Conservation (phyloP, 163 green algal species). For the Dunaliella salina region DNA sequence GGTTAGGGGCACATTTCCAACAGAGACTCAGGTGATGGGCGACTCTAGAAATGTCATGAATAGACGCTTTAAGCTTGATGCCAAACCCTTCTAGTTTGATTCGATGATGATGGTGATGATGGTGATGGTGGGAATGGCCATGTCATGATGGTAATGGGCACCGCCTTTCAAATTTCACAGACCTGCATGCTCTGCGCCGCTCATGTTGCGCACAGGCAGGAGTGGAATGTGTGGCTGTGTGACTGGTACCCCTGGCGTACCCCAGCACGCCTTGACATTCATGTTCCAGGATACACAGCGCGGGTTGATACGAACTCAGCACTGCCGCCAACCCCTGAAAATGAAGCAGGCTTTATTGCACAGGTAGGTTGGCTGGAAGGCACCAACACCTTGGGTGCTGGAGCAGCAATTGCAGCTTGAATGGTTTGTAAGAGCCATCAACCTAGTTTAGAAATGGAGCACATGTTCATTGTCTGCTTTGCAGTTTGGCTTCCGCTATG, state of each 20-base stretch:
- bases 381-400: not conserved
- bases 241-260: slow-evolving; percentile 36
- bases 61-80: too few relatives aligned
- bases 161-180: too few relatives aligned
- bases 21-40: too few relatives aligned
- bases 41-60: too few relatives aligned
- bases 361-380: slow-evolving; percentile 13
- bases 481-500: slow-evolving; percentile 39
- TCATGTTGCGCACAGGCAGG: not conserved
- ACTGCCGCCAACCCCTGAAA: not conserved
- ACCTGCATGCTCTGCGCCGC: too few relatives aligned
- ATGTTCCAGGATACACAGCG: slow-evolving; percentile 35
- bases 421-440: not conserved
- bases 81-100: too few relatives aligned
- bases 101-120: too few relatives aligned
- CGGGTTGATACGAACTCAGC: slow-evolving; percentile 5
- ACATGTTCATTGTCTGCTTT: slow-evolving; percentile 8
- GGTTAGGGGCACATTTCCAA: too few relatives aligned
- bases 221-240: slow-evolving; percentile 36
- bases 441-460: not conserved
- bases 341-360: slow-evolving; percentile 23
- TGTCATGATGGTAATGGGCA: too few relatives aligned
- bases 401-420: not conserved
- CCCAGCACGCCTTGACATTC: slow-evolving; percentile 36
- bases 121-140: too few relatives aligned